Base-by-base conservation (phyloP, 1,284 basidiomycete genomes). In the Ceratorhiza oryzae-sativae region DNA sequence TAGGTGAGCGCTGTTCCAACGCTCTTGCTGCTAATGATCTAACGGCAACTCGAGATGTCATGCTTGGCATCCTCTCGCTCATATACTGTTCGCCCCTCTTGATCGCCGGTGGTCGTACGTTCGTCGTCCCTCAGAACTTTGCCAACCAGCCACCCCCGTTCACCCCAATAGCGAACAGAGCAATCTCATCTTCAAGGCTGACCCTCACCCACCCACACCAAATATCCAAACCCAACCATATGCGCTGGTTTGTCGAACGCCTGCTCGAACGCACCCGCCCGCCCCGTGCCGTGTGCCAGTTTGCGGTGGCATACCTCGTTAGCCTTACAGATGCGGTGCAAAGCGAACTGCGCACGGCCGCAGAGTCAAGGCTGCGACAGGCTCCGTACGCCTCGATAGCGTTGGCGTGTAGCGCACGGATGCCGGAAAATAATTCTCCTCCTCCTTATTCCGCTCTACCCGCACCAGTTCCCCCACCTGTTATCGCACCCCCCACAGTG, bases 221-320 rank as follows among this genome's bases (percentile, higher is more conserved):
- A 12, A 25, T 27, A 13, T 6, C 30, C 36, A 68, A 68, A 27
- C 63, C 63, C 9, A 68, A 68, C 39, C 63, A 68, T 25, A 68
- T 68, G 63, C 49, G 63, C 13, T 68, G 63, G 63, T 68, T 68
- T 34, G 51, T 68, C 34, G 63, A 68, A 25, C 63, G 63, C n/a
- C 27, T 68, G 12, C 63, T 68, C 46, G 63, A 68, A 23, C 63
- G 63, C 25, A 68, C 63, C 18, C 63, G 63, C 15, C 63, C 63
- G 12, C 63, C 63, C 20, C 63, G 63, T 49, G 63, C 63, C 36
- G 63, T 68, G 3, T 68, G 63, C 25, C 63, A 68, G n/a, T 51
- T 68, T 32, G 63, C 63, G n/a, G 63, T 68, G 8, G 63, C 63
- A n/a, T 68, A 68, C 51, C 39, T 68, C 3, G 23, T 68, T 18